A percentile compares a stretch with the other conserved stretches of the same genome.
Conservation (phyloP, 2,329 filamentous ascomycete species). For the Pseudogymnoascus sp. region DNA sequence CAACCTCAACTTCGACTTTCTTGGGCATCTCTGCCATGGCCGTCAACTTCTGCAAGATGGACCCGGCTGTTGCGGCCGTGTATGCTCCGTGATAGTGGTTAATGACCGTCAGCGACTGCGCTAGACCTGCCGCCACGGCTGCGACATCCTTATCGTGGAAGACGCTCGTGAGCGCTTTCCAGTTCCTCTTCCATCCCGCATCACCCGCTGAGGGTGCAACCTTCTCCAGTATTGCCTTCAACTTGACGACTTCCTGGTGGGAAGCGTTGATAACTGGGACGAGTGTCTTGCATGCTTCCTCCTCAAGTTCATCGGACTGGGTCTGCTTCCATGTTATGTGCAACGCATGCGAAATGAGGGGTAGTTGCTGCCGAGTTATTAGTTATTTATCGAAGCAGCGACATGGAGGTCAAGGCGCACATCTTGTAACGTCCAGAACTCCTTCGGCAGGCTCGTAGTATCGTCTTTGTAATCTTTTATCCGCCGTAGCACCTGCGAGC, state of each 20-base stretch:
- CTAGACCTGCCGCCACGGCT: background rate
- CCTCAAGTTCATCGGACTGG: background rate
- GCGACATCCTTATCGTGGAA: background rate
- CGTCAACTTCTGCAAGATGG: background rate
- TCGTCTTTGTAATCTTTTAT: constrained; percentile 3
- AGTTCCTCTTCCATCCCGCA: constrained; percentile 1
- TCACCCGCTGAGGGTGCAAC: background rate
- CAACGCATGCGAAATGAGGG: background rate
- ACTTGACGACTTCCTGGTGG: background rate
- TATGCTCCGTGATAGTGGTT: background rate
- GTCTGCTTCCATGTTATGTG: constrained; percentile 1
- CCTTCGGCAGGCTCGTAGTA: background rate
- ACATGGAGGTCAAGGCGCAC: background rate
- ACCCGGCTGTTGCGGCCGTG: background rate
- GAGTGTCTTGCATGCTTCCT: background rate
- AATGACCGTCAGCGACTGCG: background rate
- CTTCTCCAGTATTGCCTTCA: background rate
- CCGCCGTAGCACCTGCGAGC: background rate
- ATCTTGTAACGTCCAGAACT: background rate
- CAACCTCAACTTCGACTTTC: background rate
- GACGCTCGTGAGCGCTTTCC: background rate
- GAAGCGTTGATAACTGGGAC: background rate
- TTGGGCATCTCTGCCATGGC: background rate
- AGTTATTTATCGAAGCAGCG: background rate
- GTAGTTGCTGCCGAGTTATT: background rate